Evolutionary conservation across 495 filamentous ascomycete species (phyloP), one percentile per base, ranked within the genome.

Genomic region (Bombardia bombarda): DNA sequence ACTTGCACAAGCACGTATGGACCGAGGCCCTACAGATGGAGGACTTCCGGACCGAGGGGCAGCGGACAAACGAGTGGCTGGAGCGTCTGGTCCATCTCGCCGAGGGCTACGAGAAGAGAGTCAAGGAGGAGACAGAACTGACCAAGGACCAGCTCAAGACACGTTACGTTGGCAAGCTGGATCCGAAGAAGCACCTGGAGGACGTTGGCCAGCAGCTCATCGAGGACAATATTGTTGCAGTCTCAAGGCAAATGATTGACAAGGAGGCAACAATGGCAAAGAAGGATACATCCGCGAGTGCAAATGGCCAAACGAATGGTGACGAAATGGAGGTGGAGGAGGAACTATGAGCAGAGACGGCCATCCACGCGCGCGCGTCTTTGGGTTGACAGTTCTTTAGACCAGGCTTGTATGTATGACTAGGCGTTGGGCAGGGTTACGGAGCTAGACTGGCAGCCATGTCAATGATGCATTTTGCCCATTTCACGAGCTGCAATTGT

Each of bases 171-270:
- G 92, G 92, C 59, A 97, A 96, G 70, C 78, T 97, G 53, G 92
- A 98, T 57, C 92, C 92, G 22, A 98, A 98, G 83, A 98, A 98
- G 74, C 92, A 98, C 62, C 72, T 98, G 57, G 92, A 96, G 65
- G 87, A 94, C 54, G 82, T 98, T 42, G 92, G 93, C 46, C 90
- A 95, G 67, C 79, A 87, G 54, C 77, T 96, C 43, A 96, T 98
- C 55, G 92, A 98, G 67, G 90, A 97, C 72, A 98, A 98, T 64
- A 97, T 98, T 43, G 92, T 98, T 4, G 85, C 87, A 6, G 89
- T 96, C 4, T 90, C 89, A 39, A 75, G 90, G 50, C 89, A 96
- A 65, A 96, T 98, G 92, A 96, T 98, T 51, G 93, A 97, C 69
- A 98, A 97, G 68, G 93, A 97, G 60, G 92, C 92, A 10, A 87